These are phyloP conservation scores for Chondrostereum purpureum DNA, from an alignment of 1,284 basidiomycete species.

Conservation along the genomic window DNA sequence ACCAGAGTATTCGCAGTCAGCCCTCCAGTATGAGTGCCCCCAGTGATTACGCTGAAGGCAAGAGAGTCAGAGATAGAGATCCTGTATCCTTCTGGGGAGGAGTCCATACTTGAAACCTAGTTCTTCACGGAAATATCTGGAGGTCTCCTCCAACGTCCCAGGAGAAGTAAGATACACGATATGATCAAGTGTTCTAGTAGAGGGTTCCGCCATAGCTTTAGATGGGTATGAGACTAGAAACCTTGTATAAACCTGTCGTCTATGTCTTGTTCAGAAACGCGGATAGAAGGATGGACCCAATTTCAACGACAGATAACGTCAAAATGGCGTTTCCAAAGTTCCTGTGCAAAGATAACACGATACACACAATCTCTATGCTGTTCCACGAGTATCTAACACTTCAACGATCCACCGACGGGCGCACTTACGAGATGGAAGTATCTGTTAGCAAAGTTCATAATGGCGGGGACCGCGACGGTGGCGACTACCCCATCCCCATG, in stretches of 20 bases:
- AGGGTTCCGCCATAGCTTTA: background rate
- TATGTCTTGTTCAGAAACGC: too few relatives aligned
- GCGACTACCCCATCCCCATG: too few relatives aligned
- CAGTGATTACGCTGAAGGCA: slow-evolving; percentile 45
- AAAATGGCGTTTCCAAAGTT: background rate
- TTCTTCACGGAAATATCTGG: slow-evolving; percentile 45
- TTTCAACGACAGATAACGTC: background rate
- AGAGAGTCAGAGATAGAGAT: background rate
- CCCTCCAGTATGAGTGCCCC: slow-evolving; percentile 57
- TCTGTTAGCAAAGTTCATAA: too few relatives aligned
- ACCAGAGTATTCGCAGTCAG: slow-evolving; percentile 59
- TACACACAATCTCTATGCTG: too few relatives aligned
- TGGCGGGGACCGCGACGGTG: too few relatives aligned
- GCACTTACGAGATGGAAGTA: too few relatives aligned
- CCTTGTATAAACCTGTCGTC: too few relatives aligned
- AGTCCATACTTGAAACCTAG: slow-evolving; percentile 57
- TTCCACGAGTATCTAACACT: slow-evolving; percentile 73
- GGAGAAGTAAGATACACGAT: slow-evolving; percentile 64
- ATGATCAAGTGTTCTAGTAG: slow-evolving; percentile 45
- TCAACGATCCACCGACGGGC: too few relatives aligned
- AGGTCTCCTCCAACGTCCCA: slow-evolving; percentile 43
- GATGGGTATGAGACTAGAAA: background rate
- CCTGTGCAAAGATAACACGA: too few relatives aligned
- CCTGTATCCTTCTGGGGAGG: background rate
- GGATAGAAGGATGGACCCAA: background rate